These are phyloP conservation scores for barley (Hordeum vulgare) DNA, from an alignment of 176 grass and related monocot genomes.

Conservation along the genomic window MorexV3_pseudomolecules_assembly NC_058522.1:491251249-491251748, in stretches of 20 bases:
- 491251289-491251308: constrained; percentile 3
- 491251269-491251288: constrained; percentile 4
- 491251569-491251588: background rate
- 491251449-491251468: background rate
- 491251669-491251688: no score
- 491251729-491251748: background rate
- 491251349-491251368: background rate
- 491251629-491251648: background rate
- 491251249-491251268: constrained; percentile 64
- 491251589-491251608: background rate
- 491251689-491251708: background rate
- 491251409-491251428: background rate
- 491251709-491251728: background rate
- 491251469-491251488: background rate
- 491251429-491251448: background rate
- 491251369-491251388: background rate
- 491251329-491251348: background rate
- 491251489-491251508: background rate
- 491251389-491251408: background rate
- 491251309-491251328: background rate
- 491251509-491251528: background rate
- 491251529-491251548: background rate
- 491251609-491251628: background rate
- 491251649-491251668: background rate
- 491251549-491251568: background rate